Evolutionary conservation across 2,329 filamentous ascomycete genomes (phyloP), one percentile per base, ranked within the genome.

Genomic region (Claviceps sp.): DNA sequence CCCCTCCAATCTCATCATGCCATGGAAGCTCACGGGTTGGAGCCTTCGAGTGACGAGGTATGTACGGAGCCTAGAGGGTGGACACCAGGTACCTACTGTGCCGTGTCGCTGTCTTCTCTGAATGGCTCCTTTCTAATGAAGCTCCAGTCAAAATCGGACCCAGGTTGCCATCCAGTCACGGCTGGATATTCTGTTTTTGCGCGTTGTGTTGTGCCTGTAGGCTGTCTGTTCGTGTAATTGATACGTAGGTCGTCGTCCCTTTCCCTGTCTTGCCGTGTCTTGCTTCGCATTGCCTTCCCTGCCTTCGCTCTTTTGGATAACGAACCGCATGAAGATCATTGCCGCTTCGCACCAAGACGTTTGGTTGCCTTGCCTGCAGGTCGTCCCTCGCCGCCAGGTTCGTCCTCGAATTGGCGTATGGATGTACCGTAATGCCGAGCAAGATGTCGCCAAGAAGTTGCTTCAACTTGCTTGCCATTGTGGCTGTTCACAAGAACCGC

Each of bases 1-100:
- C n/a, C 50, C 50, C 37, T 54, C 52, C 50, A 47, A 51, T 51
- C 50, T 46, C 47, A 16, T 37, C 43, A 37, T 42, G 47, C 50
- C 45, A 50, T 49, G 50, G 47, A 42, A 45, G n/a, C 48, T 51
- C 48, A 30, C 50, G 47, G 50, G 49, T 46, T 46, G 37, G 52
- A 49, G 50, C 47, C 45, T 38, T 24, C 18, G 38, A 40, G 24
- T 52, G 53, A 42, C 50, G 37, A 51, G 18, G 41, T 50, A 41
- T 41, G 13, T 42, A 22, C 50, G 50, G 48, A 51, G 50, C 46
- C 52, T 40, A 24, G 42, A 34, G 53, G 48, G 50, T 54, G 37
- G 46, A 26, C 30, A 34, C 26, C 26, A 11, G 2, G 8, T 34
- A 34, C 9, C 44, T 52, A 13, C 37, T 52, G 52, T 52, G 40